Conservation (phyloP, 495 filamentous ascomycete genomes). For the Trichoderma erinaceum region DNA sequence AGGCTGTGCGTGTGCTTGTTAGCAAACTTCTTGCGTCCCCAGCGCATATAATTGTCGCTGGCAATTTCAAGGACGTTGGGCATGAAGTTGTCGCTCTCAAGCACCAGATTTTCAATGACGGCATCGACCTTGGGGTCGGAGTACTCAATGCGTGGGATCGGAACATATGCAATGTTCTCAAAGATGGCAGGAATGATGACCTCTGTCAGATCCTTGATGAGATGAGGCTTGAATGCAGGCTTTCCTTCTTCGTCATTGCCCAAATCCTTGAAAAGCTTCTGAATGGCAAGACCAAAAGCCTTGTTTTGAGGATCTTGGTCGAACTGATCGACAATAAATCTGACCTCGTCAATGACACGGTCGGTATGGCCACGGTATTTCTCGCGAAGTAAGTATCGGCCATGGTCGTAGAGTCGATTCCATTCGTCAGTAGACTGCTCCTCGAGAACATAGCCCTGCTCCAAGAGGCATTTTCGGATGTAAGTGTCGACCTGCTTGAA, state of each 20-base stretch:
- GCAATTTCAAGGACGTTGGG: slow-evolving; percentile 89
- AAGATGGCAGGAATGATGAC: slow-evolving; percentile 82
- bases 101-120: slow-evolving; percentile 85
- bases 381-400: slow-evolving; percentile 80
- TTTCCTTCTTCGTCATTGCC: slow-evolving; percentile 53
- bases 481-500: slow-evolving; percentile 74
- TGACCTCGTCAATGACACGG: slow-evolving; percentile 80
- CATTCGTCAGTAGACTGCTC: slow-evolving; percentile 77
- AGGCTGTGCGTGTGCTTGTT: slow-evolving; percentile 78
- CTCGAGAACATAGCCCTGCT: slow-evolving; percentile 87
- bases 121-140: slow-evolving; percentile 79
- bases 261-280: slow-evolving; percentile 83
- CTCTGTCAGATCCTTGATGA: slow-evolving; percentile 80
- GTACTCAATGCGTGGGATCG: slow-evolving; percentile 90
- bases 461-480: slow-evolving; percentile 74
- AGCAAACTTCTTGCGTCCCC: slow-evolving; percentile 71
- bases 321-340: slow-evolving; percentile 84
- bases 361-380: slow-evolving; percentile 85
- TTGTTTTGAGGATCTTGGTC: slow-evolving; percentile 81
- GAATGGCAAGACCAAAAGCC: slow-evolving; percentile 63
- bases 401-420: slow-evolving; percentile 78
- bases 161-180: slow-evolving; percentile 85
- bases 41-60: slow-evolving; percentile 92
- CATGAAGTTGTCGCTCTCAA: slow-evolving; percentile 96
- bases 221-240: slow-evolving; percentile 79